Percentiles rank a stretch among this genome's conserved stretches.
Conservation (phyloP, 208 protist species). For the Endotrypanum monterogeii region DNA sequence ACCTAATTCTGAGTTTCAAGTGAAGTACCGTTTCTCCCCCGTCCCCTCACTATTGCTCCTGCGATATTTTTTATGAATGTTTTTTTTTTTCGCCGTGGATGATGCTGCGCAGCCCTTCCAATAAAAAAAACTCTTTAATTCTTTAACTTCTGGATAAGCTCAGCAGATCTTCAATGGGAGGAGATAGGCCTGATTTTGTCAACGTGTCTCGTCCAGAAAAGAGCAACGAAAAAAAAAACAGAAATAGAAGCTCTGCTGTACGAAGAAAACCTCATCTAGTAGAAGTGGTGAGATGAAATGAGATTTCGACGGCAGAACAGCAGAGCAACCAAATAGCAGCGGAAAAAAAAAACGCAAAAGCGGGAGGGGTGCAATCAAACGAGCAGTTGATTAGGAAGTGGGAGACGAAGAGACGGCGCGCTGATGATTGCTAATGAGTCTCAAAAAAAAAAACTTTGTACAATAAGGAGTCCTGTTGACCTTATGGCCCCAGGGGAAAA, state of each 20-base stretch:
- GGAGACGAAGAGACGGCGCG: background rate
- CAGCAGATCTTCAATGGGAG: conserved; percentile 3
- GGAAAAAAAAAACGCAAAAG: conserved; percentile 7
- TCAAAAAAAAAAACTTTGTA: background rate
- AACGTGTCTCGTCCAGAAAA: background rate
- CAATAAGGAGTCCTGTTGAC: background rate
- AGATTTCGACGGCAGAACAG: background rate
- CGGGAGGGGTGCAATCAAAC: background rate
- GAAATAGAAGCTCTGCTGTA: background rate
- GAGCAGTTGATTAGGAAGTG: background rate
- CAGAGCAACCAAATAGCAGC: conserved; percentile 6
- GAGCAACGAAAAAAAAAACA: background rate
- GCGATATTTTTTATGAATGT: background rate
- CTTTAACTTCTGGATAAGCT: background rate
- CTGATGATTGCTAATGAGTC: background rate
- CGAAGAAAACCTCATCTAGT: background rate
- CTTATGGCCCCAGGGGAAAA: background rate
- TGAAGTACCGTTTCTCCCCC: background rate
- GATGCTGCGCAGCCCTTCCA: background rate
- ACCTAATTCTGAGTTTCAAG: background rate
- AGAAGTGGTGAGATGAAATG: background rate
- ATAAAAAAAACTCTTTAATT: background rate
- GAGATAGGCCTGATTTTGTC: background rate
- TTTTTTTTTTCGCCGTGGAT: background rate
- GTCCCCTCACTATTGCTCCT: too few relatives aligned